Evolutionary conservation across 768 basidiomycete genomes (phyloP).

Genomic region (Boletus huronensis): DNA sequence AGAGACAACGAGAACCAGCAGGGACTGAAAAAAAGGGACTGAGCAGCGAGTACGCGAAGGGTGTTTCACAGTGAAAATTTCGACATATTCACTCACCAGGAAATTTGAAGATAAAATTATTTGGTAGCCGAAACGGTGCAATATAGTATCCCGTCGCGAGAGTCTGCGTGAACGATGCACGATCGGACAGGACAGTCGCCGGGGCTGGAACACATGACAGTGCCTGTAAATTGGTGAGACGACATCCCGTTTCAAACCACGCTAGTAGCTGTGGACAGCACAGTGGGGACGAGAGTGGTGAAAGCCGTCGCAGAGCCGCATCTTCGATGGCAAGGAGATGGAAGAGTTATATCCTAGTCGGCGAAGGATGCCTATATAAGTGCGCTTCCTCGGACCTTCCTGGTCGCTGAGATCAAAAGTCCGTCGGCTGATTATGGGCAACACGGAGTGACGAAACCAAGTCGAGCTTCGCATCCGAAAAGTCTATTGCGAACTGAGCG

Average conservation of each 20-base stretch:
- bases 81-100: no score
- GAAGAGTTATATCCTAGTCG: not conserved
- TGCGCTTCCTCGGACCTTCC: not conserved
- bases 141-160: not conserved
- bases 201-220: no score
- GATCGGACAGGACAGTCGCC: not conserved
- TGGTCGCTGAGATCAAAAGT: not conserved
- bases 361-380: not conserved
- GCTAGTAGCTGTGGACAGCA: not conserved
- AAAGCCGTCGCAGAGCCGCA: not conserved
- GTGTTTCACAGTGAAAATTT: not conserved
- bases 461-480: not conserved
- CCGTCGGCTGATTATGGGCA: no score
- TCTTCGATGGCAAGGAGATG: not conserved
- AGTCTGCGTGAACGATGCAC: not conserved
- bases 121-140: no score
- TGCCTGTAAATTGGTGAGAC: not conserved
- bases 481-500: not conserved
- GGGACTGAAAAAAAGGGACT: not conserved
- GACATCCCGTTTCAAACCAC: not conserved
- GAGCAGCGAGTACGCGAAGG: not conserved
- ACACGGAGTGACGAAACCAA: not conserved
- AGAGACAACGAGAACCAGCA: no score
- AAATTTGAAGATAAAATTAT: no score
- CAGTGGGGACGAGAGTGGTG: not conserved